Conservation (phyloP, 2,329 filamentous ascomycete genomes). For the Colletotrichum scovillei region DNA sequence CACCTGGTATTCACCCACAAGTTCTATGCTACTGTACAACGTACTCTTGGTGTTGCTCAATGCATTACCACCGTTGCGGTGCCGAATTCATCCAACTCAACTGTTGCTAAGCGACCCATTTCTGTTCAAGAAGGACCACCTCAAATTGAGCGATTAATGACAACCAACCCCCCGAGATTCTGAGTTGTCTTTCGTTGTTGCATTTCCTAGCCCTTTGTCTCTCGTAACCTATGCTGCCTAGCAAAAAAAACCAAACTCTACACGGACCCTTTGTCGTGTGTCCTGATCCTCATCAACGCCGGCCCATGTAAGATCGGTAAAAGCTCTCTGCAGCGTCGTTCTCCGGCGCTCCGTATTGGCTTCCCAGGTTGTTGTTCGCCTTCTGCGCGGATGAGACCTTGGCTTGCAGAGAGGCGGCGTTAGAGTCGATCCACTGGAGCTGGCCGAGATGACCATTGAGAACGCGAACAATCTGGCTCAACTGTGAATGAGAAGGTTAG, state of each 20-base stretch:
- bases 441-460: conserved; percentile 93
- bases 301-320: conserved; percentile 87
- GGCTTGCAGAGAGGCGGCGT: conserved; percentile 81
- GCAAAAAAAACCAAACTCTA: conserved; percentile 20
- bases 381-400: conserved; percentile 89
- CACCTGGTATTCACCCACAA: conserved; percentile 23
- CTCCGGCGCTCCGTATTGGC: conserved; percentile 69
- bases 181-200: conserved; percentile 1
- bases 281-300: conserved; percentile 60
- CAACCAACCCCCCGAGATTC: not conserved
- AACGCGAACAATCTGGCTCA: conserved; percentile 95
- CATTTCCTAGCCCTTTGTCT: conserved; percentile 15
- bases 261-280: conserved; percentile 17
- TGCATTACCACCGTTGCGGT: conserved; percentile 6
- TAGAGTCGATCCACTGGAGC: conserved; percentile 92
- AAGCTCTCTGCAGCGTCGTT: conserved; percentile 87
- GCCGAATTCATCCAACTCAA: conserved; percentile 31
- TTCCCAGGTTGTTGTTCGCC: conserved; percentile 72
- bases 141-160: conserved; percentile 9
- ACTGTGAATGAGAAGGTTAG: conserved; percentile 59
- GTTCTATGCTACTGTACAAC: conserved; percentile 52
- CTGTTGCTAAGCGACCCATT: conserved; percentile 13
- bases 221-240: conserved; percentile 38
- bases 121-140: not conserved
- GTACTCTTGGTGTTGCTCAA: conserved; percentile 41